phyloP scores from a whole-genome alignment of 495 filamentous ascomycete genomes.

The Trichodelitschia bisporula region DNA sequence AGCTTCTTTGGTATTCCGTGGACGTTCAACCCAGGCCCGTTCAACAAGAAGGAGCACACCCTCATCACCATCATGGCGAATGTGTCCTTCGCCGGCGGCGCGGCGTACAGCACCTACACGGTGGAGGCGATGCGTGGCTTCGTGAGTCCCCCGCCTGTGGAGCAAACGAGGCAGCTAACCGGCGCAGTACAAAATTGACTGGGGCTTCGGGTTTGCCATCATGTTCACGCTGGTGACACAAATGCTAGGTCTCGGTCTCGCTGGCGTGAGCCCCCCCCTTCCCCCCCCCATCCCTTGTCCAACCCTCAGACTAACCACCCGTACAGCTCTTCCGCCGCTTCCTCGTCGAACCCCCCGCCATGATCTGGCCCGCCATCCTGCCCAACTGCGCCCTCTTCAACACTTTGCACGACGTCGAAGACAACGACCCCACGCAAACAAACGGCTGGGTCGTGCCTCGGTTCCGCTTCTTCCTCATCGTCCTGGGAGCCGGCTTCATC shows the following conservation, averaged over 20 bases:
- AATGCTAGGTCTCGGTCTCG: slow-evolving; percentile 6
- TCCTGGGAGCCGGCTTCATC: slow-evolving; percentile 28
- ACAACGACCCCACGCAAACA: slow-evolving; percentile 23
- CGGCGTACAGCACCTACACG: slow-evolving; percentile 6
- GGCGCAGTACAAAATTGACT: slow-evolving; percentile 7
- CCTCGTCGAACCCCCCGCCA: slow-evolving; percentile 14
- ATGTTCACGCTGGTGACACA: slow-evolving; percentile 4
- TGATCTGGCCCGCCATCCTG: slow-evolving; percentile 16
- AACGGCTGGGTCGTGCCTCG: slow-evolving; percentile 41
- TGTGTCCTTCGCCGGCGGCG: background rate
- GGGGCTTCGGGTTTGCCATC: slow-evolving; percentile 16
- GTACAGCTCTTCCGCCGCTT: slow-evolving; percentile 3
- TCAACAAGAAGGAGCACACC: slow-evolving; percentile 63
- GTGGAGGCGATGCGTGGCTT: slow-evolving; percentile 4
- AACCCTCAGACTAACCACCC: too few relatives aligned
- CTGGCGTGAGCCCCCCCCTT: slow-evolving; percentile 3
- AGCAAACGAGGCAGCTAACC: too few relatives aligned
- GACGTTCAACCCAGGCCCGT: slow-evolving; percentile 16
- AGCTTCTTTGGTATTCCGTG: slow-evolving; percentile 6
- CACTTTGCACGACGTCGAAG: slow-evolving; percentile 21
- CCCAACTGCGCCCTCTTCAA: slow-evolving; percentile 13
- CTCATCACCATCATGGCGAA: slow-evolving; percentile 48
- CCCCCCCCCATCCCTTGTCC: too few relatives aligned
- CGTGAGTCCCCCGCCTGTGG: too few relatives aligned
- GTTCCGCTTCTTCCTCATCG: slow-evolving; percentile 38